phyloP scores from a whole-genome alignment of 768 basidiomycete species.

The Xanthoconium stramineum region DNA sequence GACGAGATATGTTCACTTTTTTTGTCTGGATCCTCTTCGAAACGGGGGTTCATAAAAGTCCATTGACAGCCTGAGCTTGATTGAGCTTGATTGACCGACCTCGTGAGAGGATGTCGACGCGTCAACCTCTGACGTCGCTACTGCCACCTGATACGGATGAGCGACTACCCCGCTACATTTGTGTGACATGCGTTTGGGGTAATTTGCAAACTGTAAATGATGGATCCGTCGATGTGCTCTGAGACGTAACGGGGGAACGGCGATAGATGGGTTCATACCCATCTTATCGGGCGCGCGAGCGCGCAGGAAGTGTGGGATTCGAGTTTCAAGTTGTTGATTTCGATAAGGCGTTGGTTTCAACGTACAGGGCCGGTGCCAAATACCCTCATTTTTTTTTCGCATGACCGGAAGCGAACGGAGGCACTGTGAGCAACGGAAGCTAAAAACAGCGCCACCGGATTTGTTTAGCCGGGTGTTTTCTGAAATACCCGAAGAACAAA shows the following conservation, averaged over 20 bases:
- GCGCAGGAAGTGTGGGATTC: constrained; percentile 1
- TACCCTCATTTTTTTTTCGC: constrained; percentile 5
- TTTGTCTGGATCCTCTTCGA: background rate
- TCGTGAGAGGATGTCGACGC: background rate
- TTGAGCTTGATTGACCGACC: background rate
- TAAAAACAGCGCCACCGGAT: background rate
- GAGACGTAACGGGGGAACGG: constrained; percentile 12
- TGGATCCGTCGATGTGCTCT: background rate
- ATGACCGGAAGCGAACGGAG: constrained; percentile 24
- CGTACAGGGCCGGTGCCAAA: constrained; percentile 8
- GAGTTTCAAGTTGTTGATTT: constrained; percentile 16
- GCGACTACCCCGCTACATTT: background rate
- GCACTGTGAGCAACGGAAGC: background rate
- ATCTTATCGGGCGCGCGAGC: constrained; percentile 10
- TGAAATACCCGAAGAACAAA: background rate
- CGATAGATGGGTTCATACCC: background rate
- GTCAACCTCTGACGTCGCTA: background rate
- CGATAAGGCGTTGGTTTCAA: constrained; percentile 15
- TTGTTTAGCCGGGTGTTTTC: background rate
- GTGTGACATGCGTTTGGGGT: constrained; percentile 11
- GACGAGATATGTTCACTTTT: background rate
- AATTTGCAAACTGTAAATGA: constrained; percentile 15
- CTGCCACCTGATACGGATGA: background rate
- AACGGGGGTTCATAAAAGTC: constrained; percentile 1
- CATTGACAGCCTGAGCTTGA: background rate